These are phyloP conservation scores for Candida neerlandica DNA, from an alignment of 1,139 yeast genomes.

Conservation along the genomic window DNA sequence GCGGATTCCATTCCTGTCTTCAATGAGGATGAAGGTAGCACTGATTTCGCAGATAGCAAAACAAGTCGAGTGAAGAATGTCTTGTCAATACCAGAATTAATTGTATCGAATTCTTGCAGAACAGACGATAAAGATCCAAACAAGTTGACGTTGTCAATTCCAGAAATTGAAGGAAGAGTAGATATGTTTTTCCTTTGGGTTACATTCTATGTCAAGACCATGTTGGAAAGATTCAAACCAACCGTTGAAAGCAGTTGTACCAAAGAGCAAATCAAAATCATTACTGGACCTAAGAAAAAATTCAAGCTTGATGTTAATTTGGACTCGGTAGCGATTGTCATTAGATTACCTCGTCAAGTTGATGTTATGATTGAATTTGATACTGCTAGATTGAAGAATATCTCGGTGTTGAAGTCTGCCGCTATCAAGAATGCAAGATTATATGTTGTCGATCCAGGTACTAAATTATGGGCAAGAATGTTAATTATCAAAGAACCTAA, in stretches of 20 bases:
- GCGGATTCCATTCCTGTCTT: constrained; percentile 27
- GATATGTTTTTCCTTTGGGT: constrained; percentile 51
- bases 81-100: constrained; percentile 30
- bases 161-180: constrained; percentile 43
- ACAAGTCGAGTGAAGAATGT: constrained; percentile 38
- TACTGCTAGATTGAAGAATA: constrained; percentile 32
- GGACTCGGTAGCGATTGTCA: constrained; percentile 46
- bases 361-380: constrained; percentile 56
- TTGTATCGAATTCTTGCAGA: constrained; percentile 26
- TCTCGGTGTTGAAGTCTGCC: constrained; percentile 30
- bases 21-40: constrained; percentile 1
- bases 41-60: constrained; percentile 20
- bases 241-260: constrained; percentile 33
- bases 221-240: constrained; percentile 41
- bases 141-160: constrained; percentile 30
- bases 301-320: constrained; percentile 38
- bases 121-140: constrained; percentile 27
- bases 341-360: constrained; percentile 52
- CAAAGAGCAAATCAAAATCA: constrained; percentile 26
- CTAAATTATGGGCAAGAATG: constrained; percentile 48
- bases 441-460: constrained; percentile 58
- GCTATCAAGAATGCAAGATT: constrained; percentile 44
- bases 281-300: constrained; percentile 26
- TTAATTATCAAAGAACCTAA: constrained; percentile 42
- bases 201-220: constrained; percentile 38